Conservation (phyloP, 139 green algal species). For the Deuterostichococcus epilithicus region DNA sequence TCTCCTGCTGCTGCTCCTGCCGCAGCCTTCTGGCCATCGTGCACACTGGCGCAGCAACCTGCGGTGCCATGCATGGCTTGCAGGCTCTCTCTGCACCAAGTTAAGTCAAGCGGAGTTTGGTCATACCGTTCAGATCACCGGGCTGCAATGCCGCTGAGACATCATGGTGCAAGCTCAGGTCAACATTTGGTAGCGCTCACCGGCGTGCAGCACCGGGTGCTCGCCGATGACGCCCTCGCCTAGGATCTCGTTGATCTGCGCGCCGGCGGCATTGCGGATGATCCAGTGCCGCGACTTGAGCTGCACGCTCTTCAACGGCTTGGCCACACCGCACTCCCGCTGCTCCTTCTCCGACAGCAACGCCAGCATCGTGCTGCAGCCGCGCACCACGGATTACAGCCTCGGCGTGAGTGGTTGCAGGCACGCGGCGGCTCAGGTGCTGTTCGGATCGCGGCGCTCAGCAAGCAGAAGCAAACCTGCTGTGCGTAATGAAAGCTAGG, state of each 20-base stretch:
- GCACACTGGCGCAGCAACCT: not conserved
- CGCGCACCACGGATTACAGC: no score
- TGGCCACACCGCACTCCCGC: constrained; percentile 2
- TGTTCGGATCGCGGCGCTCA: no score
- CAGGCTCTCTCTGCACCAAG: not conserved
- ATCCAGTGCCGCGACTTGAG: constrained; percentile 61
- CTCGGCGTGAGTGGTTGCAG: no score
- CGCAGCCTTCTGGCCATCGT: not conserved
- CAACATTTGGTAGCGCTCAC: not conserved
- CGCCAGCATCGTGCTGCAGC: constrained; percentile 48
- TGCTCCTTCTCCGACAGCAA: constrained; percentile 49
- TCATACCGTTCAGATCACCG: not conserved
- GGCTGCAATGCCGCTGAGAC: not conserved
- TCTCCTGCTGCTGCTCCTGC: not conserved
- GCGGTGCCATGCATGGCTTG: not conserved
- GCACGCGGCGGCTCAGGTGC: no score
- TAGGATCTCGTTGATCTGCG: constrained; percentile 42
- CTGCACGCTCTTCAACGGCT: constrained; percentile 42
- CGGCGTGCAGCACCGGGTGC: constrained; percentile 46
- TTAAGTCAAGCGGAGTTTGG: not conserved
- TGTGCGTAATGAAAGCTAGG: not conserved
- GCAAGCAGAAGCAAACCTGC: not conserved
- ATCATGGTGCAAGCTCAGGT: not conserved
- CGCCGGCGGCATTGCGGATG: constrained; percentile 40
- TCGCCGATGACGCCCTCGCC: constrained; percentile 52